These are phyloP conservation scores for Leucocoprinus leucothites DNA, from an alignment of 768 basidiomycete species.

Conservation along the genomic window DNA sequence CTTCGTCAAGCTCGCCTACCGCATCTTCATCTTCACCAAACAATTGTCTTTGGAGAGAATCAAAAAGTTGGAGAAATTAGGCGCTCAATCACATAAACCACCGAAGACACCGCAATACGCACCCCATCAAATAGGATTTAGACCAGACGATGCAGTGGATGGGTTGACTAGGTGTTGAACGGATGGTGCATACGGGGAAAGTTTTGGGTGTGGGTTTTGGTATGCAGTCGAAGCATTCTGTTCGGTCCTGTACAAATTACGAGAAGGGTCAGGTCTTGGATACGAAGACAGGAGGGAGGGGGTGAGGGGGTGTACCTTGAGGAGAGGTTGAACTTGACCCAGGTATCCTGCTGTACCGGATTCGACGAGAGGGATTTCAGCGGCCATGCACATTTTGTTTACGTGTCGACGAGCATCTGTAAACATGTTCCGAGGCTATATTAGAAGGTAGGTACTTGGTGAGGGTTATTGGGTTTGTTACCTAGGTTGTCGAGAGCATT, in stretches of 20 bases:
- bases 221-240: conserved; percentile 97
- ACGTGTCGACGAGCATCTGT: conserved; percentile 92
- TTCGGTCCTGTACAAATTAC: conserved; percentile 56
- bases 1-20: conserved; percentile 81
- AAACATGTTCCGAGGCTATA: no score
- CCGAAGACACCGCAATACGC: conserved; percentile 23
- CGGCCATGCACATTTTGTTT: conserved; percentile 97
- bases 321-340: conserved; percentile 92
- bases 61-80: not conserved
- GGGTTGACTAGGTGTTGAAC: conserved; percentile 93
- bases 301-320: conserved; percentile 54
- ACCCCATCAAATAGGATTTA: conserved; percentile 95
- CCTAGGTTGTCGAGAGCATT: conserved; percentile 97
- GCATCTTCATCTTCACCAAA: conserved; percentile 94
- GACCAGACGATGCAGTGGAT: conserved; percentile 99
- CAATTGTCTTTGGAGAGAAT: conserved; percentile 58
- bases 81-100: no score
- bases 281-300: not conserved
- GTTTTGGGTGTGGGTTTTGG: conserved; percentile 91
- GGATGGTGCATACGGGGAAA: conserved; percentile 96
- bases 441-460: not conserved
- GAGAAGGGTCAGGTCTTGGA: not conserved
- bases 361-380: conserved; percentile 86
- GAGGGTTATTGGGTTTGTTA: conserved; percentile 22
- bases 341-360: conserved; percentile 96